phyloP scores from a whole-genome alignment of 1,284 basidiomycete species.

The Mycosarcoma maydis region DNA sequence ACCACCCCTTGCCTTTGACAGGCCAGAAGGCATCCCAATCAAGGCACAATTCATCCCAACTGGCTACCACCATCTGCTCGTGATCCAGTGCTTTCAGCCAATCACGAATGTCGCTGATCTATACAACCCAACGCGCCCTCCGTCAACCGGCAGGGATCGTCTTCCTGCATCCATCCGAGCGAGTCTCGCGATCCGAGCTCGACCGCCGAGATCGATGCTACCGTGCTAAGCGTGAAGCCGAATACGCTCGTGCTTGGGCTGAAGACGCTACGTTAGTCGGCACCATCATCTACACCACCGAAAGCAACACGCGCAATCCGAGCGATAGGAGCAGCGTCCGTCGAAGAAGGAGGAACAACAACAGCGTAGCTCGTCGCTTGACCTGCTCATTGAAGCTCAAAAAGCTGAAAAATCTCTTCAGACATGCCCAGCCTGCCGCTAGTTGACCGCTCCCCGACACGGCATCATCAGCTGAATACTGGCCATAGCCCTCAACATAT shows the following conservation, averaged over 20 bases:
- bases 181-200: conserved; percentile 54
- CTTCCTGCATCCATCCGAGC: conserved; percentile 53
- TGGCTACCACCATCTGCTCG: not conserved
- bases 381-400: conserved; percentile 9
- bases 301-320: conserved; percentile 3
- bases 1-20: too few relatives aligned
- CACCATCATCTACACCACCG: conserved; percentile 29
- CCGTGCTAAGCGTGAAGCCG: conserved; percentile 50
- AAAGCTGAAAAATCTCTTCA: conserved; percentile 28
- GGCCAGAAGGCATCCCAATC: too few relatives aligned
- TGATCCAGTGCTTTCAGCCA: not conserved
- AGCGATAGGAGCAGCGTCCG: conserved; percentile 36
- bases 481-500: too few relatives aligned
- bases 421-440: not conserved
- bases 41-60: not conserved
- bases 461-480: too few relatives aligned
- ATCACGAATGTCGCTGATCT: conserved; percentile 27
- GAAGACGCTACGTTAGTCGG: conserved; percentile 59
- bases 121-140: conserved; percentile 32
- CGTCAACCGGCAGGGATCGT: conserved; percentile 49
- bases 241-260: conserved; percentile 49
- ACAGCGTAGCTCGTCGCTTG: conserved; percentile 14
- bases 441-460: too few relatives aligned
- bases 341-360: conserved; percentile 15
- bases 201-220: conserved; percentile 54